Evolutionary conservation across 306 rosid genomes (phyloP), one percentile per base, ranked within the genome.

Genomic region (Casuarina glauca): DNA sequence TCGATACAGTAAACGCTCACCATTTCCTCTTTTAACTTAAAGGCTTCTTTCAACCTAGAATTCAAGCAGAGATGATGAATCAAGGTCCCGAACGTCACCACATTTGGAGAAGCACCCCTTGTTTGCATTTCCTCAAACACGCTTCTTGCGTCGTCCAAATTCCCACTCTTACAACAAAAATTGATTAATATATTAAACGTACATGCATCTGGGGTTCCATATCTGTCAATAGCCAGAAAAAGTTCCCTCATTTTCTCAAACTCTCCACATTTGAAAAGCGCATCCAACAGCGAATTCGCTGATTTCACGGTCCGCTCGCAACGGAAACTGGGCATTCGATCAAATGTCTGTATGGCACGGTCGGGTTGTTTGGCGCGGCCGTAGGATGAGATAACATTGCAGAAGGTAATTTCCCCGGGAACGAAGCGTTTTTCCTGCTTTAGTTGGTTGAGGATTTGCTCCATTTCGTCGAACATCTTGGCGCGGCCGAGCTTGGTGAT

Each of bases 401-500:
- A 90, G 80, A 91, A 80, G 86, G 91, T 83, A 48, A 86, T 89
- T 46, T 93, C 96, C 0, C 83, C 81, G 43, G 88, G 83, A 49
- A 32, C 4, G 66, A 86, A 86, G 45, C 88, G 89, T 15, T 88
- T 86, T n/a, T 90, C 88, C 41, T 71, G 70, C 26, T 78, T 86
- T 79, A 90, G 76, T 17, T 69, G 93, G 16, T 42, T 81, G 82
- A 93, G 97, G 64, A 90, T 42, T 73, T 85, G 86, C 49, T 93
- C 93, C 94, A 93, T 86, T 73, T 85, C 77, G 19, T 87, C 87
- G 84, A 93, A 84, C 97, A 91, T 86, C 83, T 82, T 90, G 79
- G 93, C 91, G 58, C 90, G 90, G 50, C 84, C 93, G 53, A 93
- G 98, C 79, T 91, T 91, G 83, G 87, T 81, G 86, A 93, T 86